These are phyloP conservation scores for Lachnellula arida DNA, from an alignment of 2,329 filamentous ascomycete species.

Conservation along the genomic window DNA sequence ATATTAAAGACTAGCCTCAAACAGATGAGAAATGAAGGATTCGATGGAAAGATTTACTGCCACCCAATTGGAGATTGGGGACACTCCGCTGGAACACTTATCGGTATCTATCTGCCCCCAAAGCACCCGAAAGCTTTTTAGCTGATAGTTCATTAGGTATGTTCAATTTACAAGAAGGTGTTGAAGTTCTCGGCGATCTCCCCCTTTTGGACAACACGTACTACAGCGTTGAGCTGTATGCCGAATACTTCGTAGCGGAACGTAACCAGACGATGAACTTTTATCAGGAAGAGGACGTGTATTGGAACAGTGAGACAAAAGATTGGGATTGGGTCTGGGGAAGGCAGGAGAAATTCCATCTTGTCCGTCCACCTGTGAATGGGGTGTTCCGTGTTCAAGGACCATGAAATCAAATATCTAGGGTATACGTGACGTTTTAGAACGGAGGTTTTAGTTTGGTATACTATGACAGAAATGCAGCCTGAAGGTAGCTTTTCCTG, in stretches of 20 bases:
- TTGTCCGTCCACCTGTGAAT: slow-evolving; percentile 24
- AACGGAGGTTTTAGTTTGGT: no score
- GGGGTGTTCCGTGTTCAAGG: background rate
- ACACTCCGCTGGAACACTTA: slow-evolving; percentile 44
- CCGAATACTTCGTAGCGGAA: slow-evolving; percentile 44
- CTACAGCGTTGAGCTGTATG: slow-evolving; percentile 48
- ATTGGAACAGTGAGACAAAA: slow-evolving; percentile 37
- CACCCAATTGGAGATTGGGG: slow-evolving; percentile 49
- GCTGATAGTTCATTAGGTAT: slow-evolving; percentile 35
- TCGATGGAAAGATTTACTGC: slow-evolving; percentile 44
- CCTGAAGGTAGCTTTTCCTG: no score
- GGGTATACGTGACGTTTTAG: background rate
- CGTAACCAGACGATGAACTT: slow-evolving; percentile 42
- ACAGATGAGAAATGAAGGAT: slow-evolving; percentile 40
- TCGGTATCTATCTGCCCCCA: slow-evolving; percentile 35
- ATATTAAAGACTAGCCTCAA: slow-evolving; percentile 37
- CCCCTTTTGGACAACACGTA: slow-evolving; percentile 42
- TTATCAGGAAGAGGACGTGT: slow-evolving; percentile 47
- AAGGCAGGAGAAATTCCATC: slow-evolving; percentile 42
- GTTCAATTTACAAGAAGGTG: slow-evolving; percentile 45
- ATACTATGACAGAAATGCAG: no score
- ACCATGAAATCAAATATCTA: background rate
- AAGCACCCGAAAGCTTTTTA: background rate
- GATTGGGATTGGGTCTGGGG: slow-evolving; percentile 47
- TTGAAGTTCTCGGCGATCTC: slow-evolving; percentile 43